Evolutionary conservation across 2,329 filamentous ascomycete genomes (phyloP).

Genomic region (Sporothrix pallida): DNA sequence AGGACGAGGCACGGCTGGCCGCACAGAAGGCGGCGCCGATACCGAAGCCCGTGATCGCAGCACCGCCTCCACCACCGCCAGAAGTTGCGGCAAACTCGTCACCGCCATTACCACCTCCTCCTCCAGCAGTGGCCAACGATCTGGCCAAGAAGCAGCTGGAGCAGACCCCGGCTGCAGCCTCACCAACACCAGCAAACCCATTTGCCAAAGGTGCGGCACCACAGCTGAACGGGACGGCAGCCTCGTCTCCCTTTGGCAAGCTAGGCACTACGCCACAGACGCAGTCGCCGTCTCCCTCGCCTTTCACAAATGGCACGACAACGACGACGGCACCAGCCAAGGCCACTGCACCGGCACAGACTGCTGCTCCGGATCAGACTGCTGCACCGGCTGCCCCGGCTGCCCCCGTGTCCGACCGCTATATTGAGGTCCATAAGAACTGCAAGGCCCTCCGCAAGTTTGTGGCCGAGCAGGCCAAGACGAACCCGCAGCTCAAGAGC

Average conservation of each 20-base stretch:
- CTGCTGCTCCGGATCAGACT: slow-evolving; percentile 24
- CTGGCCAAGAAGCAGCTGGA: slow-evolving; percentile 8
- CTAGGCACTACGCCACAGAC: not conserved
- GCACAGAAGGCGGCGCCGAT: slow-evolving; percentile 45
- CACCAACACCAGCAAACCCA: not conserved
- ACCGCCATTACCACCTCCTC: slow-evolving; percentile 12
- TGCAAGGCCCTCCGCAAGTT: slow-evolving; percentile 63
- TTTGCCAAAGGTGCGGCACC: slow-evolving; percentile 5
- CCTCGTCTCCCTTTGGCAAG: not conserved
- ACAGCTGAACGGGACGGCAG: not conserved
- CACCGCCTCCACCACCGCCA: slow-evolving; percentile 35
- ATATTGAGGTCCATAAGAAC: slow-evolving; percentile 66
- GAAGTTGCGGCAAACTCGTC: slow-evolving; percentile 31
- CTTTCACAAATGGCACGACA: not conserved
- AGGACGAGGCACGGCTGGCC: slow-evolving; percentile 45
- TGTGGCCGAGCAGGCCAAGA: slow-evolving; percentile 60
- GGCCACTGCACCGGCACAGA: slow-evolving; percentile 20
- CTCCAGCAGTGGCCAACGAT: not conserved
- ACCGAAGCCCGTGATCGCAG: slow-evolving; percentile 35
- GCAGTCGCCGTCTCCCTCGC: not conserved
- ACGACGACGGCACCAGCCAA: not conserved
- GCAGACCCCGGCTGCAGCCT: not conserved
- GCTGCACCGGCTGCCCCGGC: slow-evolving; percentile 18
- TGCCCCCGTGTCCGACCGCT: slow-evolving; percentile 48
- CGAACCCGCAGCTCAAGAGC: slow-evolving; percentile 64